Percentiles rank a stretch among this genome's conserved stretches.
Conservation (phyloP, 164 flowering plant species). For the Sedum album region DNA sequence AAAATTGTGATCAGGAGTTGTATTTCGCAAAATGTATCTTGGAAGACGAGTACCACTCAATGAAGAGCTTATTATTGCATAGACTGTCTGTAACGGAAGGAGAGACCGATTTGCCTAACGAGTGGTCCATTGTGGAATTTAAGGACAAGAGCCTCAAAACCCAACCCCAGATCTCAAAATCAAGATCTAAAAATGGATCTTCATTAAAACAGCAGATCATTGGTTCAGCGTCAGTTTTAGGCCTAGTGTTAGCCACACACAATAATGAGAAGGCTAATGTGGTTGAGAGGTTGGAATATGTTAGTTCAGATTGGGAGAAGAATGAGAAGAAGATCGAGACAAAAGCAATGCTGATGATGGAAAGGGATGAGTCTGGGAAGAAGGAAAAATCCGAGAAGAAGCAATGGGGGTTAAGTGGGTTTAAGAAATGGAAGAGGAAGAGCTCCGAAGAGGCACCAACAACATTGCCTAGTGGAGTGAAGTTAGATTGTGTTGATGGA, state of each 20-base stretch:
- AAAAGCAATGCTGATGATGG: conserved; percentile 6
- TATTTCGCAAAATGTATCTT: conserved; percentile 81
- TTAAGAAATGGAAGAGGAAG: conserved; percentile 65
- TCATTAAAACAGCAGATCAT: conserved; percentile 48
- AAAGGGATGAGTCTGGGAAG: conserved; percentile 18
- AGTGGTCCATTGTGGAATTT: conserved; percentile 79
- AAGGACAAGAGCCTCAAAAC: conserved; percentile 36
- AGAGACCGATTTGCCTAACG: conserved; percentile 61
- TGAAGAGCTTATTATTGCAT: conserved; percentile 79
- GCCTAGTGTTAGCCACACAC: conserved; percentile 21
- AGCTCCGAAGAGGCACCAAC: conserved; percentile 48
- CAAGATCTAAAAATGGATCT: conserved; percentile 34
- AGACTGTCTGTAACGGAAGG: conserved; percentile 88
- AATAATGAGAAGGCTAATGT: conserved; percentile 34
- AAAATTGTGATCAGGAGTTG: conserved; percentile 42
- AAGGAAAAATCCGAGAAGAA: conserved; percentile 39
- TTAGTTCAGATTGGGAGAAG: background rate
- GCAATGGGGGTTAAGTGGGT: conserved; percentile 64
- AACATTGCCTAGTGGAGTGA: conserved; percentile 35
- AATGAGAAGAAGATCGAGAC: conserved; percentile 6
- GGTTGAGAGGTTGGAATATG: conserved; percentile 24
- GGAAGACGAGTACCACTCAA: conserved; percentile 72
- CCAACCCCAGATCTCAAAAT: conserved; percentile 22
- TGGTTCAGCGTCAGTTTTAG: conserved; percentile 52
- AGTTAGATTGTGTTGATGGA: conserved; percentile 27